Conservation (phyloP, 805 yeast genomes). For the Danielozyma ontarioensis region DNA sequence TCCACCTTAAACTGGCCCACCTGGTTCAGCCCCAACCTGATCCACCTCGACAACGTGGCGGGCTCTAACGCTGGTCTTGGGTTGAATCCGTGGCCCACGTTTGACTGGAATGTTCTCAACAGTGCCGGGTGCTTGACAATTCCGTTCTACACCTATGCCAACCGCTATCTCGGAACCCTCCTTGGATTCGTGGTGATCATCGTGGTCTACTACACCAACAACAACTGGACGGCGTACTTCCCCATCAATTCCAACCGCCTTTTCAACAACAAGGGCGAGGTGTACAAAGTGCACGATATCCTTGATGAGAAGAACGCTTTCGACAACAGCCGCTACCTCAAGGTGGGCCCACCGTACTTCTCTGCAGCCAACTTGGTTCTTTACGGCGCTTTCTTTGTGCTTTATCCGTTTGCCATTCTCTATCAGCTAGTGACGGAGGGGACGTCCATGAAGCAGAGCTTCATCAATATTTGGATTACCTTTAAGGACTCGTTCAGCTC, state of each 20-base stretch:
- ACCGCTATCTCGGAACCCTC: conserved; percentile 32
- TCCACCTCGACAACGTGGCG: conserved; percentile 34
- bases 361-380: conserved; percentile 56
- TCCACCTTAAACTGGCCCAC: conserved; percentile 43
- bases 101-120: conserved; percentile 40
- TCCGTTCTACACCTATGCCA: conserved; percentile 40
- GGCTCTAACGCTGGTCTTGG: conserved; percentile 37
- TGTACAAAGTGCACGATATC: conserved; percentile 43
- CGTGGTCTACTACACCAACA: conserved; percentile 40
- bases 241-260: conserved; percentile 50
- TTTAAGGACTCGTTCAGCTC: conserved; percentile 20
- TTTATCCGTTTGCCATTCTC: conserved; percentile 51
- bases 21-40: conserved; percentile 36
- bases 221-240: conserved; percentile 44
- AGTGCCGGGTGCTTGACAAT: conserved; percentile 35
- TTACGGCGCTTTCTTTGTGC: conserved; percentile 52
- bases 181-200: conserved; percentile 29
- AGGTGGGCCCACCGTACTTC: conserved; percentile 64
- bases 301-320: conserved; percentile 39
- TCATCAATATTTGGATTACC: conserved; percentile 28
- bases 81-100: conserved; percentile 36
- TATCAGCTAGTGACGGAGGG: conserved; percentile 45
- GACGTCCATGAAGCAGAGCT: conserved; percentile 35
- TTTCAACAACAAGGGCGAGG: conserved; percentile 47
- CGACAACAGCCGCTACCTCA: conserved; percentile 42